Evolutionary conservation across 306 rosid genomes (phyloP).

Genomic region (Dryas drummondii): DNA sequence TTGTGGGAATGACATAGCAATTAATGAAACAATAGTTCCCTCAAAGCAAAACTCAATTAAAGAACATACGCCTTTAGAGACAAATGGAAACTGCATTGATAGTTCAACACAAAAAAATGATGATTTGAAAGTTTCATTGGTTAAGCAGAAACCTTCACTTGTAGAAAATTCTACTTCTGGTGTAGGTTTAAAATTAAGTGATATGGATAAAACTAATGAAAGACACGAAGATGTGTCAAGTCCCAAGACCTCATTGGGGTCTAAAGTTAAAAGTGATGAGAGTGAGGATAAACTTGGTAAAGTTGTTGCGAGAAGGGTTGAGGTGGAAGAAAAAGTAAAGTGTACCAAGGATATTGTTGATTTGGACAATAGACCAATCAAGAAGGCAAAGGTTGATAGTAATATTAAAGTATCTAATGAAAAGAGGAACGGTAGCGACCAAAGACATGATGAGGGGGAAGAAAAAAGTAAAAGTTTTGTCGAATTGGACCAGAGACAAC

Average conservation of each 20-base stretch:
- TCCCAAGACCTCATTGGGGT: conserved; percentile 14
- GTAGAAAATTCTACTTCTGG: conserved; percentile 32
- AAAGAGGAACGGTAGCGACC: conserved; percentile 21
- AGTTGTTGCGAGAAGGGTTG: conserved; percentile 11
- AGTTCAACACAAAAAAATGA: conserved; percentile 31
- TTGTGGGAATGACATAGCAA: conserved; percentile 27
- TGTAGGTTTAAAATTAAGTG: conserved; percentile 16
- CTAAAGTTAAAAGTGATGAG: conserved; percentile 29
- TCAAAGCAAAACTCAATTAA: conserved; percentile 23
- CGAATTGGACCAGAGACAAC: background rate
- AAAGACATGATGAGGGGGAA: background rate
- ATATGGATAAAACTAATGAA: conserved; percentile 17
- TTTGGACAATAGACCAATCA: conserved; percentile 36
- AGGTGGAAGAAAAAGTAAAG: conserved; percentile 22
- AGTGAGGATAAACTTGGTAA: conserved; percentile 28
- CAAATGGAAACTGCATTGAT: conserved; percentile 20
- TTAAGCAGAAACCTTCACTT: conserved; percentile 12
- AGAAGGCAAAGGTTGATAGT: conserved; percentile 43
- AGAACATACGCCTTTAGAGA: conserved; percentile 29
- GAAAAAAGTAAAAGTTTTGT: background rate
- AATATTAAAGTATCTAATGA: conserved; percentile 29
- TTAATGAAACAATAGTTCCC: conserved; percentile 34
- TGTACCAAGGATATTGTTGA: conserved; percentile 25
- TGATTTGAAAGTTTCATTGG: conserved; percentile 27
- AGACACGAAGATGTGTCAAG: conserved; percentile 16